phyloP scores from a whole-genome alignment of 148 eudicot species.

The Tetragonia tetragonoides region DNA sequence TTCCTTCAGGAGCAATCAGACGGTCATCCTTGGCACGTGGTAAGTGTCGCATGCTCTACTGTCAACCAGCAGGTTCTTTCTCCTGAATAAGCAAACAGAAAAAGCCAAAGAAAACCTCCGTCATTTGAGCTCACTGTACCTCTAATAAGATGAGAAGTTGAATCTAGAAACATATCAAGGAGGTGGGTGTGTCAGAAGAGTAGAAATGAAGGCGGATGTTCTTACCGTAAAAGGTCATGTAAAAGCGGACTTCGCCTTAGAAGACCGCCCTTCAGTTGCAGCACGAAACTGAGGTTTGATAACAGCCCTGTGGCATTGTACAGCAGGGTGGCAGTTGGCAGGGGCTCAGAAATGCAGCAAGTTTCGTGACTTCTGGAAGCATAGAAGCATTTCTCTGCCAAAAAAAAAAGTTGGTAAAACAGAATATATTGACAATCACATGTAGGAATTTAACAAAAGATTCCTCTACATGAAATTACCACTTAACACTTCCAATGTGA shows the following conservation, averaged over 20 bases:
- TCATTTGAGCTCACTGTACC: not conserved
- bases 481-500: too few relatives aligned
- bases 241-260: not conserved
- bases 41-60: not conserved
- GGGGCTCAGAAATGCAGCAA: too few relatives aligned
- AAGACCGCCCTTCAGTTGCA: not conserved
- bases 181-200: too few relatives aligned
- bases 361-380: not conserved
- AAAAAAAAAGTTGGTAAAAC: not conserved
- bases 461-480: too few relatives aligned
- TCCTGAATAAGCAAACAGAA: not conserved
- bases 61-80: conserved; percentile 1
- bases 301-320: too few relatives aligned
- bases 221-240: conserved; percentile 3
- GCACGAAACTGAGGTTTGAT: too few relatives aligned
- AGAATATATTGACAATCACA: not conserved
- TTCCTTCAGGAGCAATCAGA: too few relatives aligned
- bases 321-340: too few relatives aligned
- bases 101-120: not conserved
- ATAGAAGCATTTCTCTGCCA: not conserved
- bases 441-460: too few relatives aligned
- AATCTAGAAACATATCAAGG: too few relatives aligned
- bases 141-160: not conserved
- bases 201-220: not conserved
- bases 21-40: too few relatives aligned